Conservation (phyloP, 352 stramenopile species). For the Pythium rishiriense region DNA sequence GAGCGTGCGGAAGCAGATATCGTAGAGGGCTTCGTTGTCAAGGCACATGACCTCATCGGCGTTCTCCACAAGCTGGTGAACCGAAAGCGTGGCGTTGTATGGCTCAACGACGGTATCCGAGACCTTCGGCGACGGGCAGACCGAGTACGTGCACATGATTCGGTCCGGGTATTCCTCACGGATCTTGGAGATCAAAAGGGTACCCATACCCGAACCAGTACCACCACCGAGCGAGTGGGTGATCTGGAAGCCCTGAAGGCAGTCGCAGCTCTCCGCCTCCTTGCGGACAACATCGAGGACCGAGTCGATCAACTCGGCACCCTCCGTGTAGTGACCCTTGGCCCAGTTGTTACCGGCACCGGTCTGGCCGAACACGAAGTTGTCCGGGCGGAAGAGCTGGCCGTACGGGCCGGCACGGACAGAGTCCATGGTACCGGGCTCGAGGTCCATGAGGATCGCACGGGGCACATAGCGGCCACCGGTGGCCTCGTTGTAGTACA, state of each 20-base stretch:
- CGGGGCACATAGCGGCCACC: conserved; percentile 97
- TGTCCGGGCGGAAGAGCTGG: conserved; percentile 98
- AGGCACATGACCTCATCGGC: conserved; percentile 99
- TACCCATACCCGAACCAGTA: conserved; percentile 99
- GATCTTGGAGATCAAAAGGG: conserved; percentile 98
- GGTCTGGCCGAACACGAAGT: conserved; percentile 99
- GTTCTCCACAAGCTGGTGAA: conserved; percentile 99
- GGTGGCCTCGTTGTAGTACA: conserved; percentile 99
- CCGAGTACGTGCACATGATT: conserved; percentile 99
- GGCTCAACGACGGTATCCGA: conserved; percentile 99
- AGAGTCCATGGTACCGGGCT: conserved; percentile 99
- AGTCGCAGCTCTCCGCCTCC: conserved; percentile 98
- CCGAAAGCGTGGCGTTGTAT: conserved; percentile 99
- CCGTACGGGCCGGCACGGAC: conserved; percentile 96
- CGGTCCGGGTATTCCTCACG: conserved; percentile 98
- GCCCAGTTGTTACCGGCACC: conserved; percentile 99
- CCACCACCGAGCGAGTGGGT: conserved; percentile 99
- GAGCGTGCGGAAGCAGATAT: conserved; percentile 99
- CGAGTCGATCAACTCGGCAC: conserved; percentile 97
- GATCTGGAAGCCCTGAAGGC: conserved; percentile 99
- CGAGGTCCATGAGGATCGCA: conserved; percentile 98
- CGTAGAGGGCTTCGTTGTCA: conserved; percentile 99
- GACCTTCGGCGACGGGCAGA: conserved; percentile 97
- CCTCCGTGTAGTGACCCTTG: conserved; percentile 99
- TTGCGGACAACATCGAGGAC: conserved; percentile 99